phyloP scores from a whole-genome alignment of 495 filamentous ascomycete species.

The Penicillium simplicissimum region DNA sequence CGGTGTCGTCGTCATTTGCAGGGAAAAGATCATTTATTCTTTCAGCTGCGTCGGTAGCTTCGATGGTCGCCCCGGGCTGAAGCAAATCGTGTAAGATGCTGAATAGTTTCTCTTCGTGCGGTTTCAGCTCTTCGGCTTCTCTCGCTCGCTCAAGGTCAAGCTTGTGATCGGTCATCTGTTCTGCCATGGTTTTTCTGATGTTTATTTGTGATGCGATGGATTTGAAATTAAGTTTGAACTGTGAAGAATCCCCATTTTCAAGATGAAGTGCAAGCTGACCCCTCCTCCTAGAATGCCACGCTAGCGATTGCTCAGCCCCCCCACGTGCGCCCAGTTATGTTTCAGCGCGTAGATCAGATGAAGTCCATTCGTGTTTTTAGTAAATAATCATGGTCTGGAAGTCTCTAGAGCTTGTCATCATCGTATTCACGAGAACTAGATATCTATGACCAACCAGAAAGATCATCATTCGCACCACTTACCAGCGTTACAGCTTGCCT shows the following conservation, averaged over 20 bases:
- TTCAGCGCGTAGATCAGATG: background rate
- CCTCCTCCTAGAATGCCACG: slow-evolving; percentile 4
- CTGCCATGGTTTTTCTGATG: background rate
- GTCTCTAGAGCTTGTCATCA: background rate
- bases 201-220: background rate
- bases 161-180: background rate
- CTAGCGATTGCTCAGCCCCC: slow-evolving; percentile 2
- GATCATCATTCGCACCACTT: background rate
- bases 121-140: background rate
- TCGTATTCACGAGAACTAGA: background rate
- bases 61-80: background rate
- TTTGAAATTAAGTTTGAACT: background rate
- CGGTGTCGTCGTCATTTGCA: background rate
- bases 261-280: background rate
- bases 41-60: background rate
- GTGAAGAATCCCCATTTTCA: background rate
- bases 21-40: slow-evolving; percentile 1
- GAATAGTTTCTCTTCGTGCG: slow-evolving; percentile 2
- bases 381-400: background rate
- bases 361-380: background rate
- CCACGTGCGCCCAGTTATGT: background rate
- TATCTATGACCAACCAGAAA: background rate
- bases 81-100: slow-evolving; percentile 1
- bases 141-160: background rate
- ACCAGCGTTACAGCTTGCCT: slow-evolving; percentile 12